Base-by-base conservation (phyloP, 2,329 filamentous ascomycete genomes). In the Anisogramma anomala region DNA sequence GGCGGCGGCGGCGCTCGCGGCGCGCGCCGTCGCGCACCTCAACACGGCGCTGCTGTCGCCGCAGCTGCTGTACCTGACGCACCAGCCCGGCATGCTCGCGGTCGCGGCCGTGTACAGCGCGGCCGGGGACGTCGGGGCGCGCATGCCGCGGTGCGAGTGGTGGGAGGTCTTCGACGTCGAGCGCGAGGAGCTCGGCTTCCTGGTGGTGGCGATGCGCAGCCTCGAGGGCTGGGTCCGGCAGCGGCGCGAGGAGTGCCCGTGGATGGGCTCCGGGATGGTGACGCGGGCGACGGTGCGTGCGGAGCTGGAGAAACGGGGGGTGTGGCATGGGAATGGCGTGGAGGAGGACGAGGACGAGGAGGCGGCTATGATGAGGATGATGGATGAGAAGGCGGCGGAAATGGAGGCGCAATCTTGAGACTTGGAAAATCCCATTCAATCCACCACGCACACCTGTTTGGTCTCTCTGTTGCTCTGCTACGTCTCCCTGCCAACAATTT, bases 111-210 rank as follows among this genome's bases (percentile, higher is more conserved):
- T 95, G 23, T 98, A 96, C 57, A 75, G 86, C n/a, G 84, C 89
- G 0, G 83, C 86, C 1, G 73, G 80, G 33, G 87, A 96, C 50
- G 59, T 75, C 1, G 79, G 73, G 0, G 75, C 83, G 10, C 87
- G 84, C 58, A 71, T 95, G 62, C 86, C 89, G 0, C 82, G 83
- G 48, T 76, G 74, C 35, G 80, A 85, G 48, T 98, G 91, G 91
- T 98, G 91, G 91, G 88, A 95, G 60, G 85, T 96, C 0, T 96
- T 96, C 58, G 91, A 98, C 60, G 84, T 91, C 6, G 88, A 95
- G 53, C 72, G 91, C 37, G 91, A 98, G 65, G 87, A 94, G 58
- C 68, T 98, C 26, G 91, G 91, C 0, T 96, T 96, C 52, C 62
- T 96, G 43, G 87, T 94, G 3, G 84, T 95, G 9, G 87, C 73